Evolutionary conservation across 805 yeast species (phyloP), one percentile per base, ranked within the genome.

Genomic region (Candida pseudofarinosa): DNA sequence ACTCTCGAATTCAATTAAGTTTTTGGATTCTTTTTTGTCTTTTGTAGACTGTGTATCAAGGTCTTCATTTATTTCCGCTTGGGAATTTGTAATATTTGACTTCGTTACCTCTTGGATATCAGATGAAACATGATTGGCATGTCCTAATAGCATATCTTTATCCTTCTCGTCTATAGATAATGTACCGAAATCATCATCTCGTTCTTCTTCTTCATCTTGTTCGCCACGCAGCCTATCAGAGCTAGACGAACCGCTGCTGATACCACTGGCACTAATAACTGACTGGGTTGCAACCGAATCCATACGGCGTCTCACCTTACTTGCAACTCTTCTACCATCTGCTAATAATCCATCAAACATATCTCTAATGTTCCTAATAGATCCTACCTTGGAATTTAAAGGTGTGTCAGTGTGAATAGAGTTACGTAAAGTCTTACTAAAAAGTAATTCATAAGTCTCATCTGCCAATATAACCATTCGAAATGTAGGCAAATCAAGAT

Each of bases 381-480:
- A 67, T 52, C 71, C 74, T 37, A 70, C 69, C 31, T 70, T 67
- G 32, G 69, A 63, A 33, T 60, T 74, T 36, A 77, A 71, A 31
- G 76, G 79, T 49, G 77, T 76, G 43, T 78, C 76, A 38, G 87
- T 71, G 56, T 85, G 88, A 40, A 87, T 74, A 0, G 91, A 77
- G n/a, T 71, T 61, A 43, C 85, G 74, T 28, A 88, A 67, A 0
- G 89, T 83, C 19, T 72, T 68, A 12, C 87, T 73, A 65, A 93
- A 93, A 47, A 91, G 80, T 33, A 85, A 69, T 60, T 93, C 98
- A 52, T 88, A 85, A 0, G 97, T 86, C 55, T 89, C 98, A 59
- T 90, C 97, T 0, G 98, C 97, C 4, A 91, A 69, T 4, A 93
- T 68, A 1, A 93, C 95, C 99, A 91, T 91, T 48, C 98, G 71